Conservation (phyloP, 495 filamentous ascomycete species). For the Talaromyces wortmannii region DNA sequence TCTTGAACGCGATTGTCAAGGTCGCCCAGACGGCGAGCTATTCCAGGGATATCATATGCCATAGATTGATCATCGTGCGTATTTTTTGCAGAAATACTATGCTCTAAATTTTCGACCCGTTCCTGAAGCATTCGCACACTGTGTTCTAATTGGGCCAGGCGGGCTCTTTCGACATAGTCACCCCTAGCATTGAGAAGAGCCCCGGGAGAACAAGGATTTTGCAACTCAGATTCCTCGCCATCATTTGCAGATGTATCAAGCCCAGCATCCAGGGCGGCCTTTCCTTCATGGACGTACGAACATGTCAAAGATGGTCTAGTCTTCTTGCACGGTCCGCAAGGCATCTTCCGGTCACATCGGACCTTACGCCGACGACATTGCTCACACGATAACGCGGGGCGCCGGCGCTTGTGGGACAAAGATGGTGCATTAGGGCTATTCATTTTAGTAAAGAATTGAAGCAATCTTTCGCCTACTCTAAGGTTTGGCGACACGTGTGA, state of each 20-base stretch:
- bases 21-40: background rate
- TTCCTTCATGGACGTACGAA: conserved; percentile 18
- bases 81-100: background rate
- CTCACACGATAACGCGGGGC: conserved; percentile 35
- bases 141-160: conserved; percentile 12
- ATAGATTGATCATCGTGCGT: background rate
- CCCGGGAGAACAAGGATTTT: background rate
- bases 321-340: conserved; percentile 30
- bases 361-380: conserved; percentile 37
- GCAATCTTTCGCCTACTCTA: background rate
- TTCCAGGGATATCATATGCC: background rate
- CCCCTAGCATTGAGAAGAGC: background rate
- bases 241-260: background rate
- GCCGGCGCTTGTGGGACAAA: conserved; percentile 21
- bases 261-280: conserved; percentile 3
- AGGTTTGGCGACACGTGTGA: background rate
- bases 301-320: conserved; percentile 17
- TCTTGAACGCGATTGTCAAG: background rate
- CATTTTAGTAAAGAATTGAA: background rate
- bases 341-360: conserved; percentile 33
- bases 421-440: background rate
- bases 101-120: conserved; percentile 9
- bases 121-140: conserved; percentile 9
- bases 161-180: conserved; percentile 1
- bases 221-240: conserved; percentile 3